Evolutionary conservation across 305 asterid genomes (phyloP).

Genomic region (Rubia balearica): DNA sequence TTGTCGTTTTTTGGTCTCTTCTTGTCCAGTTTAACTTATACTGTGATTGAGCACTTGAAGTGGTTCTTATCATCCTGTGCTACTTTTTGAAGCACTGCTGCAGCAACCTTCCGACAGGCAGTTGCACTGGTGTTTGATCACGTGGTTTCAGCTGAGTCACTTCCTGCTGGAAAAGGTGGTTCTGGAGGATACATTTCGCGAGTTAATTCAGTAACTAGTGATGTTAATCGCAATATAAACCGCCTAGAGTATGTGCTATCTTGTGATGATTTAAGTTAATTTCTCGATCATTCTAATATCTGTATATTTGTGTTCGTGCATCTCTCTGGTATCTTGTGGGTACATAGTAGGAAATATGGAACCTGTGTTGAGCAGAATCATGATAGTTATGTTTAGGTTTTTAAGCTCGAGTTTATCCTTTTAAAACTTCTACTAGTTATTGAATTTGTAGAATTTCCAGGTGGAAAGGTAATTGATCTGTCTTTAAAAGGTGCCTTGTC

Average conservation of each 20-base stretch:
- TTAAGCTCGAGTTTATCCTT: neutral
- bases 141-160: conserved; percentile 72
- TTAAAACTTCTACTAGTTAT: neutral
- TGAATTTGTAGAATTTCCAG: neutral
- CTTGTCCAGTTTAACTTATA: conserved; percentile 23
- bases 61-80: conserved; percentile 23
- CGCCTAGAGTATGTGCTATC: conserved; percentile 65
- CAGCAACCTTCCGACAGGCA: conserved; percentile 99
- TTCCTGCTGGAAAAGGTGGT: conserved; percentile 76
- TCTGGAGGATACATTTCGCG: conserved; percentile 82
- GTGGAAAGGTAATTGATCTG: neutral
- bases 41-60: conserved; percentile 12
- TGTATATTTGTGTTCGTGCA: neutral
- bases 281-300: neutral
- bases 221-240: conserved; percentile 85
- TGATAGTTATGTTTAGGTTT: conserved; percentile 1
- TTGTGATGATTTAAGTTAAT: neutral
- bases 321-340: neutral
- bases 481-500: neutral
- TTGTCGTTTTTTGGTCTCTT: conserved; percentile 15
- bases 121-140: conserved; percentile 95
- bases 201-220: conserved; percentile 84
- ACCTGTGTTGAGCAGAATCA: neutral
- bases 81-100: conserved; percentile 83
- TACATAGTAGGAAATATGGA: neutral